Conservation (phyloP, 2,329 filamentous ascomycete genomes). For the Aspergillus niger region DNA sequence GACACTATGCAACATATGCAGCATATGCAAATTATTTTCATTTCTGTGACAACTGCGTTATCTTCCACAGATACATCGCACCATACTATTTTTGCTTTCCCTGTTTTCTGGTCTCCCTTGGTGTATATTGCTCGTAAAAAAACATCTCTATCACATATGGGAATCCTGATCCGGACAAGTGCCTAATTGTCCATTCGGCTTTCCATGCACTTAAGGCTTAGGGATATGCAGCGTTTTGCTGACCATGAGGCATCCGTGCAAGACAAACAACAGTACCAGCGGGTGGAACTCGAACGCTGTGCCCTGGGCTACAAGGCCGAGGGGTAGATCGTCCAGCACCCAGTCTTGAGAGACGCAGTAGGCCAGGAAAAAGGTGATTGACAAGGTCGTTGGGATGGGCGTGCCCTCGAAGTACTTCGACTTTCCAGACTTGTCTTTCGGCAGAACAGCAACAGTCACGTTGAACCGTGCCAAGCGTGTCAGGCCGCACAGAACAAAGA, state of each 20-base stretch:
- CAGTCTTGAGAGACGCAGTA: slow-evolving; percentile 83
- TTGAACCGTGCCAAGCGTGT: slow-evolving; percentile 96
- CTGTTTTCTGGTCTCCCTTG: slow-evolving; percentile 3
- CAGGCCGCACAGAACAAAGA: slow-evolving; percentile 93
- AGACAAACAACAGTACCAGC: slow-evolving; percentile 73
- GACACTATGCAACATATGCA: slow-evolving; percentile 12
- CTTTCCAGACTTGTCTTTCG: slow-evolving; percentile 90
- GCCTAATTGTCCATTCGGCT: slow-evolving; percentile 13
- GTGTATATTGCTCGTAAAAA: slow-evolving; percentile 25
- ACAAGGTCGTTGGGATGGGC: slow-evolving; percentile 87
- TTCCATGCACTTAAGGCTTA: slow-evolving; percentile 61
- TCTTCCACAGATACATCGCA: slow-evolving; percentile 18
- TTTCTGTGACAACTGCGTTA: slow-evolving; percentile 15
- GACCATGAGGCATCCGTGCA: slow-evolving; percentile 93
- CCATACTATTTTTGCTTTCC: slow-evolving; percentile 2
- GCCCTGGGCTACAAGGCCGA: slow-evolving; percentile 69
- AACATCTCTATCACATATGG: slow-evolving; percentile 21
- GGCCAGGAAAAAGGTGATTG: slow-evolving; percentile 79
- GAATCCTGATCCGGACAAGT: slow-evolving; percentile 14
- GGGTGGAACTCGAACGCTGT: slow-evolving; percentile 81
- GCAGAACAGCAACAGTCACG: slow-evolving; percentile 84
- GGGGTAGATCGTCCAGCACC: slow-evolving; percentile 76
- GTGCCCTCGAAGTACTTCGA: slow-evolving; percentile 96
- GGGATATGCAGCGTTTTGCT: slow-evolving; percentile 94
- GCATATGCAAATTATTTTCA: slow-evolving; percentile 16